A percentile compares a stretch with the other conserved stretches of the same genome.
Conservation (phyloP, 1,284 basidiomycete genomes). For the Lignosus rhinocerotis region DNA sequence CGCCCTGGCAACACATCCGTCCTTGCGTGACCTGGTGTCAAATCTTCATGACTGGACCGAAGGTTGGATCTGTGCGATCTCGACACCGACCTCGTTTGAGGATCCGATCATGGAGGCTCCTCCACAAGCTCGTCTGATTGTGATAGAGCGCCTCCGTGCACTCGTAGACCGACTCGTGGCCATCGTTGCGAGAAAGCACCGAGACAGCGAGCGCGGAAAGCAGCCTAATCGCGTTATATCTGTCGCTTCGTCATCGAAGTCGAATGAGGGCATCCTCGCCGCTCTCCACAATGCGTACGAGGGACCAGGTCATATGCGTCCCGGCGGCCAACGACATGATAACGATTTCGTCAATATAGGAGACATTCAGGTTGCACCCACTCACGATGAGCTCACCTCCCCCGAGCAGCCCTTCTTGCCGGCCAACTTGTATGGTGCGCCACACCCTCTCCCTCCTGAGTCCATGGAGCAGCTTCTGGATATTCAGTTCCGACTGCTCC, state of each 20-base stretch:
- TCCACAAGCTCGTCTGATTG: slow-evolving; percentile 34
- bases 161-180: slow-evolving; percentile 44
- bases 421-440: slow-evolving; percentile 40
- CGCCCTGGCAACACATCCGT: slow-evolving; percentile 46
- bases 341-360: slow-evolving; percentile 39
- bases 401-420: slow-evolving; percentile 36
- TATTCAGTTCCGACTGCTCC: slow-evolving; percentile 43
- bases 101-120: slow-evolving; percentile 35
- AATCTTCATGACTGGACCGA: slow-evolving; percentile 47
- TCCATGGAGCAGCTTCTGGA: slow-evolving; percentile 39
- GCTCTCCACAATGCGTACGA: slow-evolving; percentile 28
- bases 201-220: slow-evolving; percentile 22
- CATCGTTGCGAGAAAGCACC: slow-evolving; percentile 46
- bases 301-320: slow-evolving; percentile 36
- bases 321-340: slow-evolving; percentile 47
- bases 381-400: slow-evolving; percentile 38
- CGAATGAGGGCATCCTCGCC: slow-evolving; percentile 23
- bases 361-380: slow-evolving; percentile 40
- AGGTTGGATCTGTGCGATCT: slow-evolving; percentile 46
- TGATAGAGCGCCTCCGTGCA: slow-evolving; percentile 40
- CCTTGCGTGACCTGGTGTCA: slow-evolving; percentile 42
- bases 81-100: slow-evolving; percentile 37
- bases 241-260: slow-evolving; percentile 6
- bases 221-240: slow-evolving; percentile 35
- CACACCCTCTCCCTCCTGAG: slow-evolving; percentile 36